A percentile compares a stretch with the other conserved stretches of the same genome.
phyloP scores from a whole-genome alignment of 179 eudicot species.

The Gypsophila paniculata region DNA sequence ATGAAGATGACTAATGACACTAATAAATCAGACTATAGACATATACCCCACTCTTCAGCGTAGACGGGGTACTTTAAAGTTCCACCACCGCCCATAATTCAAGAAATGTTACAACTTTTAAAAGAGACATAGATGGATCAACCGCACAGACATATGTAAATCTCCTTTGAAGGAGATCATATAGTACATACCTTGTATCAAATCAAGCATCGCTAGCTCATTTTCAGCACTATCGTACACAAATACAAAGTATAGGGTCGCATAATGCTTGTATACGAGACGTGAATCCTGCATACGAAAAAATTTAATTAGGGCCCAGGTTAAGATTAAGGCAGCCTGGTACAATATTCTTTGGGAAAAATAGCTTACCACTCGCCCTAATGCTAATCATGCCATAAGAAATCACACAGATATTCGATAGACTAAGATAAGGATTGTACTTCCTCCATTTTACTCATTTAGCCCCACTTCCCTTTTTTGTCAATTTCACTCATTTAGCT shows the following conservation, averaged over 20 bases:
- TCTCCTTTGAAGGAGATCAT: conserved; percentile 5
- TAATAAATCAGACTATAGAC: neutral
- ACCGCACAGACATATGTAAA: neutral
- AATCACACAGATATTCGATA: neutral
- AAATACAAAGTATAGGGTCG: conserved; percentile 84
- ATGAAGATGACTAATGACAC: neutral
- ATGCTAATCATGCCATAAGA: neutral
- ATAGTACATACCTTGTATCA: conserved; percentile 60
- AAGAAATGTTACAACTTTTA: neutral
- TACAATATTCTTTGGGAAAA: neutral
- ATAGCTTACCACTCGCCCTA: neutral
- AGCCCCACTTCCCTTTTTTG: too few relatives aligned
- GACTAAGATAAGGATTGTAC: neutral
- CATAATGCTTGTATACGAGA: conserved; percentile 83
- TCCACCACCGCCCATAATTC: too few relatives aligned
- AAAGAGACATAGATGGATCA: neutral
- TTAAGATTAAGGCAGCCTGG: neutral
- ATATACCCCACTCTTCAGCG: neutral
- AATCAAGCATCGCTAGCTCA: conserved; percentile 92
- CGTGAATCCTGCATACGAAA: conserved; percentile 64
- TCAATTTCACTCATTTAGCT: too few relatives aligned
- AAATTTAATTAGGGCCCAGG: conserved; percentile 5
- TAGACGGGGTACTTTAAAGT: too few relatives aligned
- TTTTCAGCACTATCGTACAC: conserved; percentile 81
- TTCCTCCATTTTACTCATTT: too few relatives aligned